Evolutionary conservation across 2,329 filamentous ascomycete species (phyloP).

Genomic region (Colletotrichum musae): DNA sequence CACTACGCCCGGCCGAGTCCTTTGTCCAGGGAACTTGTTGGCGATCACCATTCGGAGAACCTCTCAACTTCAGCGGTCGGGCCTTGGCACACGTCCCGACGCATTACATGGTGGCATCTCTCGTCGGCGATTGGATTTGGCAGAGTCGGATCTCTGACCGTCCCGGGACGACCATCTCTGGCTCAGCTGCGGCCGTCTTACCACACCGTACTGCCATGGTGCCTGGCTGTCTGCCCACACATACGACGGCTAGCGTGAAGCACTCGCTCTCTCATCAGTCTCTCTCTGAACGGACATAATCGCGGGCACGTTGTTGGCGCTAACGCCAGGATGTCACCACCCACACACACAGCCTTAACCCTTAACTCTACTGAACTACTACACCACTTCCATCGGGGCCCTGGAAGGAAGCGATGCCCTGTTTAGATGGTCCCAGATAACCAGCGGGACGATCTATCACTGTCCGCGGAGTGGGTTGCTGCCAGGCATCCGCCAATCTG

Average conservation of each 20-base stretch:
- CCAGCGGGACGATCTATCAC: constrained; percentile 28
- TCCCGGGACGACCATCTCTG: not conserved
- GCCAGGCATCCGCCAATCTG: constrained; percentile 17
- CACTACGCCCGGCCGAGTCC: constrained; percentile 20
- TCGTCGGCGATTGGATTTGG: constrained; percentile 6
- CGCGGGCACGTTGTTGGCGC: constrained; percentile 24
- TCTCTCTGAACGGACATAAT: not conserved
- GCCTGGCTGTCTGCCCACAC: not conserved
- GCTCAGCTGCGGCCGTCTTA: constrained; percentile 24
- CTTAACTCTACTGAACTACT: too few relatives aligned
- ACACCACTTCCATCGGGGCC: too few relatives aligned
- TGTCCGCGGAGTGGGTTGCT: constrained; percentile 23
- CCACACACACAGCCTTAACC: not conserved
- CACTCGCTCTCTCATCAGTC: not conserved
- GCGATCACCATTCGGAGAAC: constrained; percentile 26
- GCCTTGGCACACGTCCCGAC: constrained; percentile 34
- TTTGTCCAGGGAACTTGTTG: constrained; percentile 15
- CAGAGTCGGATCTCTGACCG: constrained; percentile 10
- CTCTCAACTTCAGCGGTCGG: constrained; percentile 8
- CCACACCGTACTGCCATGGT: constrained; percentile 4
- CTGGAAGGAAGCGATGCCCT: not conserved
- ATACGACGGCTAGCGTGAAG: not conserved
- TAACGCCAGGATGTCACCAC: constrained; percentile 11
- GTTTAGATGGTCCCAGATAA: constrained; percentile 19
- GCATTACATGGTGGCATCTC: constrained; percentile 18